Percentiles rank a stretch among this genome's conserved stretches.
phyloP scores from a whole-genome alignment of 768 basidiomycete genomes.

The Roridomyces roridus region DNA sequence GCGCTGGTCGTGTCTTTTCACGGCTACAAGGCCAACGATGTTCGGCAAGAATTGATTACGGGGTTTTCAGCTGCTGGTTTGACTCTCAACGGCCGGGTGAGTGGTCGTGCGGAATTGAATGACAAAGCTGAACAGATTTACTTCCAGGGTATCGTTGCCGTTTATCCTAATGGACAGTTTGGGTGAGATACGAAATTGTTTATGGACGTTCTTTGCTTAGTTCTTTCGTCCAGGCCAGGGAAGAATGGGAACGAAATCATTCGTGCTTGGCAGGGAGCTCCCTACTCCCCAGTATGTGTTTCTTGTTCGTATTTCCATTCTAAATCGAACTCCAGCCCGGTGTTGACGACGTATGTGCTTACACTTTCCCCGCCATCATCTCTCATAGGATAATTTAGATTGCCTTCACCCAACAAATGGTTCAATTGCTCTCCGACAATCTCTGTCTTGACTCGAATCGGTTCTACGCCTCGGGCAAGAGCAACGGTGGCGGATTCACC shows the following conservation, averaged over 20 bases:
- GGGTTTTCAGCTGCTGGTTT: slow-evolving; percentile 20
- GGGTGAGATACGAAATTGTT: background rate
- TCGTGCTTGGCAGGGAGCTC: slow-evolving; percentile 22
- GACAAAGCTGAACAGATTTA: background rate
- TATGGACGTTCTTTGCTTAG: too few species aligned
- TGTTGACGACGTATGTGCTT: slow-evolving; percentile 17
- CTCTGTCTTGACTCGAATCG: slow-evolving; percentile 25
- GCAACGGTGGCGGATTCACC: slow-evolving; percentile 21
- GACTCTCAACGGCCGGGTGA: slow-evolving; percentile 15
- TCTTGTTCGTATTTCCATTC: background rate
- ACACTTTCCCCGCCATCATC: background rate
- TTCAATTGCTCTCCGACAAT: slow-evolving; percentile 16
- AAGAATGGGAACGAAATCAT: slow-evolving; percentile 23
- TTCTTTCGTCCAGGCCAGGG: background rate
- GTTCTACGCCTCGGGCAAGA: slow-evolving; percentile 24
- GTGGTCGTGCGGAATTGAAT: background rate
- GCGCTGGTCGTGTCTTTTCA: slow-evolving; percentile 21
- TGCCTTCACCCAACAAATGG: slow-evolving; percentile 19
- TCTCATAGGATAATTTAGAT: slow-evolving; percentile 8
- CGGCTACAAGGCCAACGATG: slow-evolving; percentile 18
- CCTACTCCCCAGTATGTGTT: slow-evolving; percentile 18
- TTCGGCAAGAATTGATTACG: slow-evolving; percentile 21
- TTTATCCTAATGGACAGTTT: slow-evolving; percentile 24
- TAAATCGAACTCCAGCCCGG: slow-evolving; percentile 10
- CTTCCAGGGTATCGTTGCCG: slow-evolving; percentile 20